Evolutionary conservation across 768 basidiomycete genomes (phyloP), one percentile per base, ranked within the genome.

Genomic region (Mycena amicta): DNA sequence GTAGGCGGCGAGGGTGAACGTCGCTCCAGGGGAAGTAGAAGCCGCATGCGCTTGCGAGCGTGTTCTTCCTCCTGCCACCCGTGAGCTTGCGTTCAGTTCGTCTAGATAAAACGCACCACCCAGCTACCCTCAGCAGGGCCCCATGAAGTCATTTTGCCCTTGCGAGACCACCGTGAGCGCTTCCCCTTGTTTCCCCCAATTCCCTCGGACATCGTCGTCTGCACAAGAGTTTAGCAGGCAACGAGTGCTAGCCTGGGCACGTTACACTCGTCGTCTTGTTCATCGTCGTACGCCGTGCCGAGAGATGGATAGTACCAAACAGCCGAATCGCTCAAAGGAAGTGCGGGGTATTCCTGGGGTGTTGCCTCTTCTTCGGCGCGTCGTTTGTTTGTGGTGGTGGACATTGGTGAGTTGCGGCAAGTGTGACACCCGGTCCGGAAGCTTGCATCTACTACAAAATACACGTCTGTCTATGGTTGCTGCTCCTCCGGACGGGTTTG

Each of bases 251-350:
- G 77, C 71, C 52, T 72, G 63, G 46, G 28, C 40, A 15, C 43
- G 3, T 53, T 26, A 12, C 49, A 52, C 8, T 52, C 54, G 67
- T 20, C 77, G 65, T 33, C 61, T 55, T 82, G 74, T 59, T 87
- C 86, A 41, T 86, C 85, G 60, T 88, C 86, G 16, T 86, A 86
- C 56, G 83, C 82, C 67, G 86, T 81, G 26, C 87, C 89, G 66
- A 87, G 84, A n/a, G 88, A 85, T 2, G 92, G 92, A 67, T 91
- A 93, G 68, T 91, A 93, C 89, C 90, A 93, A 22, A 83, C 79
- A 66, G 90, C 89, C 57, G 81, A 83, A 72, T 93, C 92, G 63
- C 85, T 86, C 57, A 87, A 70, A 45, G 86, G 83, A 29, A 83
- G 72, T n/a, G 26, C 25, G 4, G 72, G 66, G 74, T 56, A 57